These are phyloP conservation scores for Mycena vitilis DNA, from an alignment of 768 basidiomycete genomes.

Conservation along the genomic window DNA sequence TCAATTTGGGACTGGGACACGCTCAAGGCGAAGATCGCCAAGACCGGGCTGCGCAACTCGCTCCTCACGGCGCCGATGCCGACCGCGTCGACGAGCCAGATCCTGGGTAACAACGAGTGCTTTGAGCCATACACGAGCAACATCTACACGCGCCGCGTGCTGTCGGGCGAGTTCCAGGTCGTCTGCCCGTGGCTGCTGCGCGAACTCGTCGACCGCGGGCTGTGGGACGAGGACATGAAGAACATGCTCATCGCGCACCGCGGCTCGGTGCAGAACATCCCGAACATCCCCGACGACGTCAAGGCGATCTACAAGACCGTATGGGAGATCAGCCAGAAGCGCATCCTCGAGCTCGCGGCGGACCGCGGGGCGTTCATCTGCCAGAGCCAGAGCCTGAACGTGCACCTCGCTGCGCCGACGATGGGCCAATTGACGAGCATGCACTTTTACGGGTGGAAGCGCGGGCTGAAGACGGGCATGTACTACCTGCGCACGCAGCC, in stretches of 20 bases:
- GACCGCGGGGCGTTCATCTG: conserved; percentile 89
- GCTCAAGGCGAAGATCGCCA: conserved; percentile 78
- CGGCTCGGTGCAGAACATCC: conserved; percentile 63
- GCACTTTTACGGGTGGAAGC: conserved; percentile 91
- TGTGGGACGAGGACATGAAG: conserved; percentile 69
- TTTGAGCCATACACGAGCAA: conserved; percentile 91
- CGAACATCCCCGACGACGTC: conserved; percentile 75
- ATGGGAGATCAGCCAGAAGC: conserved; percentile 90
- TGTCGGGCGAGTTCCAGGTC: conserved; percentile 89
- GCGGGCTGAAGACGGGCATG: conserved; percentile 88
- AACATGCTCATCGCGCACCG: conserved; percentile 38
- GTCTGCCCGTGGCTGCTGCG: conserved; percentile 88
- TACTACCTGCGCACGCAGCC: conserved; percentile 85
- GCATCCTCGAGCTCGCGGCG: conserved; percentile 82
- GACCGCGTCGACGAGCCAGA: conserved; percentile 86
- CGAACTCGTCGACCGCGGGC: conserved; percentile 79
- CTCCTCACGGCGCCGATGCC: conserved; percentile 88
- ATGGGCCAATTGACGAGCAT: conserved; percentile 80
- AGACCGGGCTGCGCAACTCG: conserved; percentile 79
- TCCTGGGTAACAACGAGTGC: conserved; percentile 87
- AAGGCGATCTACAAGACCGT: conserved; percentile 91
- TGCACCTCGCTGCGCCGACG: conserved; percentile 80
- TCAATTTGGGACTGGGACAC: conserved; percentile 79
- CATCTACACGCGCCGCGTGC: conserved; percentile 86
- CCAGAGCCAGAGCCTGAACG: conserved; percentile 83